phyloP scores from a whole-genome alignment of 768 basidiomycete species.

The Lentinus brumalis region DNA sequence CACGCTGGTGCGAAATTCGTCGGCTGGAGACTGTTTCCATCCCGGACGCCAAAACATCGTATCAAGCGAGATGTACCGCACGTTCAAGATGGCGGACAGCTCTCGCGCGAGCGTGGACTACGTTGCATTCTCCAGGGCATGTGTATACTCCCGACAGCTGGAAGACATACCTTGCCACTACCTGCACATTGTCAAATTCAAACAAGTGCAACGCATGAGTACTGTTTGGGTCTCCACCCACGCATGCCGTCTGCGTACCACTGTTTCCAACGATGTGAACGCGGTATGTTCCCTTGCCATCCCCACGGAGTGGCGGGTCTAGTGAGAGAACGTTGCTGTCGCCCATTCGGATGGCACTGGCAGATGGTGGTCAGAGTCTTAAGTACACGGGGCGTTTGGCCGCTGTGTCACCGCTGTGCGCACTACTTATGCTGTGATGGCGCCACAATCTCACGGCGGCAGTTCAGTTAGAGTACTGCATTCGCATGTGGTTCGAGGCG shows the following conservation, averaged over 20 bases:
- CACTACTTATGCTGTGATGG: no score
- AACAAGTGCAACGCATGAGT: not conserved
- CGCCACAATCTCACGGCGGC: no score
- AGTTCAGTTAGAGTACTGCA: no score
- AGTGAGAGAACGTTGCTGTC: not conserved
- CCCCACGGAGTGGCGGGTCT: conserved; percentile 35
- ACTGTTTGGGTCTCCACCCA: not conserved
- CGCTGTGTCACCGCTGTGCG: no score
- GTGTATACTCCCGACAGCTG: not conserved
- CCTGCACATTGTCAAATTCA: conserved; percentile 27
- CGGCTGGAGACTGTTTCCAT: conserved; percentile 36
- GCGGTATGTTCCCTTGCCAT: conserved; percentile 47
- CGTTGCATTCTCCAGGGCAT: not conserved
- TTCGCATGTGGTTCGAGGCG: no score
- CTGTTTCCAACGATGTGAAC: conserved; percentile 55
- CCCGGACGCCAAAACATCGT: conserved; percentile 50
- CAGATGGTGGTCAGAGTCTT: no score
- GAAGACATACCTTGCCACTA: conserved; percentile 41
- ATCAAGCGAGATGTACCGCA: conserved; percentile 55
- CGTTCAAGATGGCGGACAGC: conserved; percentile 44
- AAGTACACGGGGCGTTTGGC: no score
- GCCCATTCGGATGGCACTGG: no score
- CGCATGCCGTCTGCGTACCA: conserved; percentile 36
- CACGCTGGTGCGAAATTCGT: conserved; percentile 14
- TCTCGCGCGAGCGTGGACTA: conserved; percentile 51